Conservation (phyloP, 495 filamentous ascomycete species). For the Talaromyces adpressus region DNA sequence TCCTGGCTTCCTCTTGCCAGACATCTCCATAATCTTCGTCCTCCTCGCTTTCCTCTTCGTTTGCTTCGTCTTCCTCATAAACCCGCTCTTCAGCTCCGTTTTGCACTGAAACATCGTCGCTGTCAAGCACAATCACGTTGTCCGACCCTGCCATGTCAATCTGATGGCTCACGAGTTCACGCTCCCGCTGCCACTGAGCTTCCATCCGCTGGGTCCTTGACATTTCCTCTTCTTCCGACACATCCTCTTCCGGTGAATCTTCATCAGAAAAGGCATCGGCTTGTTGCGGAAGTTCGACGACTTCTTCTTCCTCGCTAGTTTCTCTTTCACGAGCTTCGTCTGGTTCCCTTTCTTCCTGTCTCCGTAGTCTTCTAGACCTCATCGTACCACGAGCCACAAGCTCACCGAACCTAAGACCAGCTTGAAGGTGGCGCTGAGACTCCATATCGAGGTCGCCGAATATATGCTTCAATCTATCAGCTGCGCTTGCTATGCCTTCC, state of each 20-base stretch:
- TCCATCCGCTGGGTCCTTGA: slow-evolving; percentile 19
- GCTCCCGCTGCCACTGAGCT: slow-evolving; percentile 42
- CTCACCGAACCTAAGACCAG: slow-evolving; percentile 42
- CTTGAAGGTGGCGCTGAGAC: slow-evolving; percentile 35
- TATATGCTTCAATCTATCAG: slow-evolving; percentile 30
- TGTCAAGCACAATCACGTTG: slow-evolving; percentile 45
- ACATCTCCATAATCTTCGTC: slow-evolving; percentile 28
- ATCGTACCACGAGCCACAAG: slow-evolving; percentile 28
- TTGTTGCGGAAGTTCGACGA: slow-evolving; percentile 8
- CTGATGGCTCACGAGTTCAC: slow-evolving; percentile 42
- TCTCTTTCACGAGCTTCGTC: not conserved
- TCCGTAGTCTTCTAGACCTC: slow-evolving; percentile 10
- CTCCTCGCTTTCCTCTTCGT: slow-evolving; percentile 25
- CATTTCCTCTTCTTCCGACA: slow-evolving; percentile 12
- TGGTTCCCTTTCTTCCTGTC: slow-evolving; percentile 9
- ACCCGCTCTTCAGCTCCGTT: slow-evolving; percentile 7
- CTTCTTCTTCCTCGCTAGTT: not conserved
- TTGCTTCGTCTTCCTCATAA: slow-evolving; percentile 14
- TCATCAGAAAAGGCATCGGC: slow-evolving; percentile 4
- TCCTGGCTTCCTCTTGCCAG: slow-evolving; percentile 39
- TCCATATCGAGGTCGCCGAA: slow-evolving; percentile 40
- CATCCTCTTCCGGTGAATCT: slow-evolving; percentile 14
- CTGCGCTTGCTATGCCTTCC: slow-evolving; percentile 15
- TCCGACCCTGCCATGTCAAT: slow-evolving; percentile 41
- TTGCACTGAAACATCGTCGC: slow-evolving; percentile 23